phyloP scores from a whole-genome alignment of 1,139 yeast genomes.

The Geotrichum fermentans region DNA sequence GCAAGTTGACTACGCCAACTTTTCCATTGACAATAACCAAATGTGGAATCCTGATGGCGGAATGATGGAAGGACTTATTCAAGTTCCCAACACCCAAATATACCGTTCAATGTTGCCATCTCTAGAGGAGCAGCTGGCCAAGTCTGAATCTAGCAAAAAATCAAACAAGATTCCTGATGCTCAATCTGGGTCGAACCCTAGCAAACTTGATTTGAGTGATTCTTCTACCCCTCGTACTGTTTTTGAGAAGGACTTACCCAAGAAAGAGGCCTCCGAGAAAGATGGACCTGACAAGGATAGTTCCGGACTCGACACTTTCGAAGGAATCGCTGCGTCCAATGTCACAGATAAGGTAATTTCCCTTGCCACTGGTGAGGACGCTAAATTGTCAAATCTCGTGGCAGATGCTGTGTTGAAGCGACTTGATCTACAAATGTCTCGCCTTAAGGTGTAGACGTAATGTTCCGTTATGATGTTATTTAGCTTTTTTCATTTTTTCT shows the following conservation, averaged over 20 bases:
- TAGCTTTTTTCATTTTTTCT: not conserved
- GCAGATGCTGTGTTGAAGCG: constrained; percentile 32
- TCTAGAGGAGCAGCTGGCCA: constrained; percentile 26
- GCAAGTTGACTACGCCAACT: constrained; percentile 8
- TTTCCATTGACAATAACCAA: not conserved
- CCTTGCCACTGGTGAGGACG: constrained; percentile 19
- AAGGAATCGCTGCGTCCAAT: no score
- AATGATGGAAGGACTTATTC: constrained; percentile 6
- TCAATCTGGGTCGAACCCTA: not conserved
- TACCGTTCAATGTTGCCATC: constrained; percentile 29
- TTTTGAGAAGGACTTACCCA: no score
- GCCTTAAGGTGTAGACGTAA: constrained; percentile 19
- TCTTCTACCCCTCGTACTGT: no score
- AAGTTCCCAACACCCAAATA: constrained; percentile 26
- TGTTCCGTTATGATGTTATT: no score
- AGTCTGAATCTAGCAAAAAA: constrained; percentile 8
- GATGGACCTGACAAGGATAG: no score
- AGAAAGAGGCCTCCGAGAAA: no score
- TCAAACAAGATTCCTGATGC: not conserved
- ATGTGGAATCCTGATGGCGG: not conserved
- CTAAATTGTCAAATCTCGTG: constrained; percentile 25
- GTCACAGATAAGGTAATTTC: no score
- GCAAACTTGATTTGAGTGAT: no score
- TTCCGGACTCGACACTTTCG: no score
- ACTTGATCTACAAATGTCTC: constrained; percentile 28